Evolutionary conservation across 768 basidiomycete genomes (phyloP), one percentile per base, ranked within the genome.

Genomic region (Trametes punicea): DNA sequence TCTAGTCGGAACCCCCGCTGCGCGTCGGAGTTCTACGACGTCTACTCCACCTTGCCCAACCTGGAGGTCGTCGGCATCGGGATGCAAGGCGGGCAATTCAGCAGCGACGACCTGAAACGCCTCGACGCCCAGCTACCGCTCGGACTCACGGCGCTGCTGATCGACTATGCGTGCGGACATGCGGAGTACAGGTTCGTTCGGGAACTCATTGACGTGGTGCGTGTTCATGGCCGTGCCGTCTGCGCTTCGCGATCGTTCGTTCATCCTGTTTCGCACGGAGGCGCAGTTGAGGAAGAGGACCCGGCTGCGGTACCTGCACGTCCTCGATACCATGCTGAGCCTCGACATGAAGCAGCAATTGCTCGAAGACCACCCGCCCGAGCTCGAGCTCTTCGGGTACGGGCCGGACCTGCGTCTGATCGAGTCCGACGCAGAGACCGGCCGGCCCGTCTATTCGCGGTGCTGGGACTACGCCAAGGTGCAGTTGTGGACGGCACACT

Each of bases 351-450:
- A 48, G n/a, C 46, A 58, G 51, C 46, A 48, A 21, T 18, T 58
- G 9, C 51, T 48, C 20, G 46, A 58, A n/a, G 57, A 58, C 31
- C 51, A 42, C 31, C 57, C 57, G n/a, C 41, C 21, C 15, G 33
- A 39, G 8, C 57, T 58, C 25, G 30, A 58, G 46, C 51, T 58
- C 25, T 25, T 53, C 16, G 57, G 57, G n/a, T 58, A 58, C 33
- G 46, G 51, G 21, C 30, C 30, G 29, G 11, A 42, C 11, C 57
- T 58, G 50, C 46, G 40, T 16, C 46, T 46, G 39, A 41, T 52
- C 20, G 46, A 36, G 18, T 40, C 31, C 30, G 51, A 58, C 16
- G 29, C 51, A 21, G 51, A 47, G 9, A 41, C 40, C 10, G 44
- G 34, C 2, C 5, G 18, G 13, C 29, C 36, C 4, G 27, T 7